Evolutionary conservation across 164 flowering plant genomes (phyloP).

Genomic region (Tetracentron sinense): DNA sequence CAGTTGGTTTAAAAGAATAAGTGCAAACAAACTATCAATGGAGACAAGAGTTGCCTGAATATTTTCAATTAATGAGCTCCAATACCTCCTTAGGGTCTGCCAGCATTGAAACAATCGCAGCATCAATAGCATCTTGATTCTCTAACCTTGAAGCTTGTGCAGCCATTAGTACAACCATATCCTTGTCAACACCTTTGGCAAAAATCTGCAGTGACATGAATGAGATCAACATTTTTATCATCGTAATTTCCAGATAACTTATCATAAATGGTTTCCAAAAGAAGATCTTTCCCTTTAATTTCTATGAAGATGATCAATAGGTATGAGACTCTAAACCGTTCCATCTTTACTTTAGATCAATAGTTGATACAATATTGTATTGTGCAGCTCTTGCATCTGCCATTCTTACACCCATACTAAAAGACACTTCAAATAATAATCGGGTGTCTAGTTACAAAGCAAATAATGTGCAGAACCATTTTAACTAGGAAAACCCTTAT

Average conservation of each 20-base stretch:
- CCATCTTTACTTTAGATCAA: not conserved
- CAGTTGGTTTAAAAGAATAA: too few relatives aligned
- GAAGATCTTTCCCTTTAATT: not conserved
- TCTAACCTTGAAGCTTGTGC: slow-evolving; percentile 68
- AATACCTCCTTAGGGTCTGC: slow-evolving; percentile 69
- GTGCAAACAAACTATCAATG: too few relatives aligned
- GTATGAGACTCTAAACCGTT: not conserved
- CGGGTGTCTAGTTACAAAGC: not conserved
- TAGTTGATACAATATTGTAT: not conserved
- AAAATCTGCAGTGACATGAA: slow-evolving; percentile 35
- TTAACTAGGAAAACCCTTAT: not conserved
- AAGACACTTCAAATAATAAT: not conserved
- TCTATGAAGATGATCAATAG: not conserved
- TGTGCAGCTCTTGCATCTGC: not conserved
- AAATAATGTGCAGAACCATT: not conserved
- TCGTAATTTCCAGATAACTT: not conserved
- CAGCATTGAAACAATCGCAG: slow-evolving; percentile 57
- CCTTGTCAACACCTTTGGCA: slow-evolving; percentile 48
- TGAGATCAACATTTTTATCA: not conserved
- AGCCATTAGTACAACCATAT: slow-evolving; percentile 58
- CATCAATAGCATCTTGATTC: slow-evolving; percentile 71
- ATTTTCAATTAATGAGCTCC: not conserved
- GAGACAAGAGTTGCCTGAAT: not conserved
- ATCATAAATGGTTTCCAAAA: too few relatives aligned
- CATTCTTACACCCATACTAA: not conserved